Evolutionary conservation across 2,329 filamentous ascomycete genomes (phyloP).

Genomic region (Neonectria punicea): DNA sequence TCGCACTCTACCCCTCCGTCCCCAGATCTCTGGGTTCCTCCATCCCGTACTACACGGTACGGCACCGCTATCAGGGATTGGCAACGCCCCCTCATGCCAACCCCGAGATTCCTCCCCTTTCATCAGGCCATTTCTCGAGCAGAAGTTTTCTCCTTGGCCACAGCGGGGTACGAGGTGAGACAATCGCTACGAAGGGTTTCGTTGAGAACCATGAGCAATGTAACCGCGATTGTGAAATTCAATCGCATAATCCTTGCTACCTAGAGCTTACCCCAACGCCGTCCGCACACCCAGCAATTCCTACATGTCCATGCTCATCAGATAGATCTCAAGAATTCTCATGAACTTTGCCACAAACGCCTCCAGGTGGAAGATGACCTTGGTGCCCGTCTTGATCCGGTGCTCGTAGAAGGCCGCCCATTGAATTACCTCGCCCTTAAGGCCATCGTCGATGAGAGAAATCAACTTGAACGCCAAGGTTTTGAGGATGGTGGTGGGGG

Average conservation of each 20-base stretch:
- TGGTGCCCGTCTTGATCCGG: constrained; percentile 88
- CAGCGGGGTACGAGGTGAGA: constrained; percentile 7
- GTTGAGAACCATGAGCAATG: background rate
- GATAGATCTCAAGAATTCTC: constrained; percentile 90
- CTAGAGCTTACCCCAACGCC: constrained; percentile 41
- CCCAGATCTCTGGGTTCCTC: constrained; percentile 20
- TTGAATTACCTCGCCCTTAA: constrained; percentile 92
- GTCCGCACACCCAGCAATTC: constrained; percentile 17
- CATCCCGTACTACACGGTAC: background rate
- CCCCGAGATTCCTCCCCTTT: constrained; percentile 13
- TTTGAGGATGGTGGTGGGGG: constrained; percentile 92
- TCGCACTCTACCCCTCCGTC: constrained; percentile 22
- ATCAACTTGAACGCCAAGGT: constrained; percentile 95
- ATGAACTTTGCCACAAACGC: constrained; percentile 99
- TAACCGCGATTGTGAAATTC: constrained; percentile 19
- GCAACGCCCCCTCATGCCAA: constrained; percentile 19
- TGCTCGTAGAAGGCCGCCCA: constrained; percentile 99
- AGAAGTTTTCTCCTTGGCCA: background rate
- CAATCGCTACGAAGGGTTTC: background rate
- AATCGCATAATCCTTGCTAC: constrained; percentile 28
- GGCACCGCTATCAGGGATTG: constrained; percentile 16
- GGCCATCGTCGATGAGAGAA: constrained; percentile 82
- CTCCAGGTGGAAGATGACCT: constrained; percentile 98
- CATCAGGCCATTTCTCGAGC: constrained; percentile 9
- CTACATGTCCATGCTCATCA: constrained; percentile 85